Evolutionary conservation across 192 early-diverging fungal species (phyloP).

Genomic region (Coemansia sp.): DNA sequence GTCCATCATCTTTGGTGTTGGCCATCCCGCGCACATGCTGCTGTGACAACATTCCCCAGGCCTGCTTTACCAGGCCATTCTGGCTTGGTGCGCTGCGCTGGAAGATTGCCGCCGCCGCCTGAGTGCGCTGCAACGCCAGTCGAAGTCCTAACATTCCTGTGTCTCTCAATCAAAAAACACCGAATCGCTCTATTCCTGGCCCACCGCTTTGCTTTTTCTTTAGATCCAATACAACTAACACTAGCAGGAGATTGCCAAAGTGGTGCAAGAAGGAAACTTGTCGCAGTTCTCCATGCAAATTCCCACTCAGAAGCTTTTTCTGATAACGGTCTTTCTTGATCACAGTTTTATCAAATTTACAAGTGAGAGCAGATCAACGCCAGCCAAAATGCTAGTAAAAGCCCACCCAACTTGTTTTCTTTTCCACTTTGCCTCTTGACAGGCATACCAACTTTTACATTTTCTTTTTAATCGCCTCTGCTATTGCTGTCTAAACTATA

Average conservation of each 20-base stretch:
- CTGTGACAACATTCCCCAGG: slow-evolving; percentile 1
- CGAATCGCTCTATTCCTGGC: neutral
- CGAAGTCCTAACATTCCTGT: slow-evolving; percentile 20
- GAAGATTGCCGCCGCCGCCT: neutral
- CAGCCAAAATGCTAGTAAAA: neutral
- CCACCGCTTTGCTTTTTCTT: neutral
- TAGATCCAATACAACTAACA: neutral
- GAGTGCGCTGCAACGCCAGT: slow-evolving; percentile 11
- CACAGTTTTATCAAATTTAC: neutral
- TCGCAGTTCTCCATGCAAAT: neutral
- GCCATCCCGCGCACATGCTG: slow-evolving; percentile 24
- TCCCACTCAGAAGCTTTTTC: neutral
- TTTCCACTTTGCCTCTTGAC: neutral
- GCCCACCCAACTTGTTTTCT: neutral
- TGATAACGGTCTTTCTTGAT: slow-evolving; percentile 3
- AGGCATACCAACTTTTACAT: neutral
- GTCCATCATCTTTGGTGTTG: slow-evolving; percentile 55
- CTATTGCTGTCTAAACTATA: neutral
- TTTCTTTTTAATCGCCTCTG: neutral
- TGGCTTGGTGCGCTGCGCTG: neutral
- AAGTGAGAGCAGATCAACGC: neutral
- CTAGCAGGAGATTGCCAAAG: neutral
- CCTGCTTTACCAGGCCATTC: neutral
- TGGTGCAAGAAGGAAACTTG: neutral
- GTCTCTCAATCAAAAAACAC: neutral